A percentile compares a stretch with the other conserved stretches of the same genome.
Evolutionary conservation across 371 early-diverging fungal genomes (phyloP).

Genomic region (Mortierella sp.): DNA sequence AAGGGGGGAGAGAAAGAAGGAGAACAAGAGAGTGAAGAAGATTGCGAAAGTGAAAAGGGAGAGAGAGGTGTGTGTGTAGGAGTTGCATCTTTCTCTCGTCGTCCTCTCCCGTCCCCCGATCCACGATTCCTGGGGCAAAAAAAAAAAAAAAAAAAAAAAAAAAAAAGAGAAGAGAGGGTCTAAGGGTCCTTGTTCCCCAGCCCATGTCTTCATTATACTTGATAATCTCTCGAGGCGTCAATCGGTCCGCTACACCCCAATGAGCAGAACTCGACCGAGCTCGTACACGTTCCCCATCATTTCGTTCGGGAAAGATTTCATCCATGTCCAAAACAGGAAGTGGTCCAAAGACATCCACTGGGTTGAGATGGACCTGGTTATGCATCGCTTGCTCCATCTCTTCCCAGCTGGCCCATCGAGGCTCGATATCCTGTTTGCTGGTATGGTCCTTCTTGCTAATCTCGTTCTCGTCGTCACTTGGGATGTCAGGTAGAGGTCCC

Average conservation of each 20-base stretch:
- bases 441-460: not conserved
- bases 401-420: constrained; percentile 32
- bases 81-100: no score
- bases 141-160: no score
- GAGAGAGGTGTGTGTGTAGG: no score
- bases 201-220: constrained; percentile 48
- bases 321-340: constrained; percentile 30
- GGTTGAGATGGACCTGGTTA: constrained; percentile 26
- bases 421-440: not conserved
- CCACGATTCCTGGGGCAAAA: no score
- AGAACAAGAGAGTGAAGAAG: no score
- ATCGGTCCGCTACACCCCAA: constrained; percentile 37
- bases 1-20: no score
- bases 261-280: constrained; percentile 31
- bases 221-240: constrained; percentile 28
- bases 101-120: no score
- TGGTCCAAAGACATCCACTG: constrained; percentile 41
- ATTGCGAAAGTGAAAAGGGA: no score
- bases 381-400: constrained; percentile 27
- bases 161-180: no score
- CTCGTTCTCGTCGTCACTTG: constrained; percentile 19
- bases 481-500: constrained; percentile 30
- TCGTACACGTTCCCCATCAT: not conserved
- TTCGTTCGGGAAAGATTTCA: constrained; percentile 26
- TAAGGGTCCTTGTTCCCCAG: constrained; percentile 16